phyloP scores from a whole-genome alignment of 2,329 filamentous ascomycete species.

The Verticillium nonalfalfae region DNA sequence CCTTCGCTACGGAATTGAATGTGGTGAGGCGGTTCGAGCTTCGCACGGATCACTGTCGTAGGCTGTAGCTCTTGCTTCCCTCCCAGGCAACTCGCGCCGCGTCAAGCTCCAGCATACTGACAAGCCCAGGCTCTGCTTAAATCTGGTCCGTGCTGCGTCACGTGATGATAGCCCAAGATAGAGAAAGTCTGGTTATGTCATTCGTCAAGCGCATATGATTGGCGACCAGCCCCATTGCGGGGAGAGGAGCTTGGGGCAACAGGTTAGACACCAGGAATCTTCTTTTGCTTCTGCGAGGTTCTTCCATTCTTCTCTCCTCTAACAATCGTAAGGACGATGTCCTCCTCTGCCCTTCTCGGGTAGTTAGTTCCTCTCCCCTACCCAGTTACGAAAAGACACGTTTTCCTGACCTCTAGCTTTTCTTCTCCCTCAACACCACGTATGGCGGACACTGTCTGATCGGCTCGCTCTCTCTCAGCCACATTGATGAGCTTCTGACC shows the following conservation, averaged over 20 bases:
- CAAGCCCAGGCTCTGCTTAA: neutral
- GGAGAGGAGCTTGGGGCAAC: neutral
- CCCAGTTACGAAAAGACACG: neutral
- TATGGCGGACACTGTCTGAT: neutral
- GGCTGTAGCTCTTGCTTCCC: slow-evolving; percentile 8
- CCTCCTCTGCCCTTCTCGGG: neutral
- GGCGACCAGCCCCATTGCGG: neutral
- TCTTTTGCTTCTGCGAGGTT: neutral
- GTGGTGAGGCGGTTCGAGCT: slow-evolving; percentile 12
- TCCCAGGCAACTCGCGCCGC: slow-evolving; percentile 15
- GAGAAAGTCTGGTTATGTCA: too few relatives aligned
- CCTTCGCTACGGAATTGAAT: slow-evolving; percentile 5
- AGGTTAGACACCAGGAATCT: neutral
- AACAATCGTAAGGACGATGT: neutral
- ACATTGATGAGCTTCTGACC: neutral
- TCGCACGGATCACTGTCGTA: neutral
- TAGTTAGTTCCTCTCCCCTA: neutral
- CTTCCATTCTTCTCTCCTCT: neutral
- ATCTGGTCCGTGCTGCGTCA: neutral
- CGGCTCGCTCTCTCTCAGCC: neutral
- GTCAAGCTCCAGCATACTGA: slow-evolving; percentile 10
- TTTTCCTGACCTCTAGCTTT: neutral
- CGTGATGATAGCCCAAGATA: neutral
- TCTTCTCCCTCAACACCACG: neutral
- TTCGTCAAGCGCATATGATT: neutral